Percentiles rank a stretch among this genome's conserved stretches.
phyloP scores from a whole-genome alignment of 2,329 filamentous ascomycete genomes.

The Ascochyta fabae region DNA sequence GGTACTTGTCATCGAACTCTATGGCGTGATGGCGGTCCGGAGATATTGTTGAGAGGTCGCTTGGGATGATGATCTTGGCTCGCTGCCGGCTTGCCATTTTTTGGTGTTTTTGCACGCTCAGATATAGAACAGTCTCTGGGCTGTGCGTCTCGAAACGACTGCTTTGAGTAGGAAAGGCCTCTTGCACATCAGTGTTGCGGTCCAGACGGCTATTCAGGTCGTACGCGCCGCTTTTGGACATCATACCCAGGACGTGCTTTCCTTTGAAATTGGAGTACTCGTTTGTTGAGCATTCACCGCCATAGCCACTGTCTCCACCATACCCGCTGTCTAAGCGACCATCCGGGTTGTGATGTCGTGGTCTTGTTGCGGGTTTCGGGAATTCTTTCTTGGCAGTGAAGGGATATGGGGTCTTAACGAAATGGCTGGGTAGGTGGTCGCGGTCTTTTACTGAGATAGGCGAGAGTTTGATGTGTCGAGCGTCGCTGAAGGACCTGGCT shows the following conservation, averaged over 20 bases:
- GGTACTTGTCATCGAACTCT: conserved; percentile 39
- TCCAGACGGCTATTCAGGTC: conserved; percentile 27
- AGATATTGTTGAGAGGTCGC: conserved; percentile 21
- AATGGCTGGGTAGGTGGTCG: conserved; percentile 33
- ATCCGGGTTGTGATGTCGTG: conserved; percentile 18
- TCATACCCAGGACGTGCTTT: conserved; percentile 31
- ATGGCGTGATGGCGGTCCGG: conserved; percentile 18
- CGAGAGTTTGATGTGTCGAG: conserved; percentile 27
- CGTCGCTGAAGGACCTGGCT: conserved; percentile 23
- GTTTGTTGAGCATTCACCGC: conserved; percentile 7
- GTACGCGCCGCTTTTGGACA: conserved; percentile 16
- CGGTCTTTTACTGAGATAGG: conserved; percentile 22
- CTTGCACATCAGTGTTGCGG: conserved; percentile 32
- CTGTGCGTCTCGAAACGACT: conserved; percentile 4
- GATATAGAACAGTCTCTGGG: conserved; percentile 22
- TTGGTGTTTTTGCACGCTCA: conserved; percentile 19
- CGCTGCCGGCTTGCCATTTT: not conserved
- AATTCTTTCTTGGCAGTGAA: conserved; percentile 37
- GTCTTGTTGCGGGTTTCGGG: conserved; percentile 29
- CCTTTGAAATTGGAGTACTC: conserved; percentile 27
- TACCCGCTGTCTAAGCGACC: conserved; percentile 9
- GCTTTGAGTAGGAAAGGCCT: conserved; percentile 12
- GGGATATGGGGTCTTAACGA: conserved; percentile 38
- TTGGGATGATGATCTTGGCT: conserved; percentile 11
- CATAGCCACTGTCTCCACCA: conserved; percentile 9